phyloP scores from a whole-genome alignment of 148 eudicot genomes.

The Amaranthus cruentus region DNA sequence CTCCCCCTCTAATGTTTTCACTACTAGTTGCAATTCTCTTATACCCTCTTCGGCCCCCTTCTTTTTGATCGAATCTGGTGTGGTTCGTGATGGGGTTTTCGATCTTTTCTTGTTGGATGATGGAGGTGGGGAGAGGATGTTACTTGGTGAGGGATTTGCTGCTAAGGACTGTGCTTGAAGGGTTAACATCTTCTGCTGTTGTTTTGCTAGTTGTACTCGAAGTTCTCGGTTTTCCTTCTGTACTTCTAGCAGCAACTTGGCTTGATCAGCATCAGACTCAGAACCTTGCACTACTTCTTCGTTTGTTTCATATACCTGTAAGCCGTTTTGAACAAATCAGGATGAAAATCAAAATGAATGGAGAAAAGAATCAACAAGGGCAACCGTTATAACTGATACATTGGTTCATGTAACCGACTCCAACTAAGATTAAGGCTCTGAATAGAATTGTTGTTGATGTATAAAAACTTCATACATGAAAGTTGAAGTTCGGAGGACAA shows the following conservation, averaged over 20 bases:
- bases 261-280: constrained; percentile 56
- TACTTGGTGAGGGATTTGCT: constrained; percentile 53
- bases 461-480: neutral
- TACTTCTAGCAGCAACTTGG: constrained; percentile 65
- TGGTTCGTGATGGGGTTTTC: constrained; percentile 32
- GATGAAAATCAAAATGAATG: neutral
- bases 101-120: constrained; percentile 45
- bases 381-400: no score
- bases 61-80: constrained; percentile 55
- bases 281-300: constrained; percentile 51
- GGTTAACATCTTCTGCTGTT: constrained; percentile 68
- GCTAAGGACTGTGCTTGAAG: constrained; percentile 67
- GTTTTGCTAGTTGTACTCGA: constrained; percentile 61
- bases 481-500: neutral
- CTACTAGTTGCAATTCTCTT: constrained; percentile 49
- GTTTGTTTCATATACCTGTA: constrained; percentile 56
- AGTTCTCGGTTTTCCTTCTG: constrained; percentile 80
- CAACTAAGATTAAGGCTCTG: no score
- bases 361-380: no score
- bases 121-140: constrained; percentile 42
- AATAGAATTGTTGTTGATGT: neutral
- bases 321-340: neutral
- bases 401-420: no score
- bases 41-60: constrained; percentile 46
- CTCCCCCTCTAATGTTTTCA: constrained; percentile 51